Conservation (phyloP, 345 rosid species). For the Moringa oleifera region DNA sequence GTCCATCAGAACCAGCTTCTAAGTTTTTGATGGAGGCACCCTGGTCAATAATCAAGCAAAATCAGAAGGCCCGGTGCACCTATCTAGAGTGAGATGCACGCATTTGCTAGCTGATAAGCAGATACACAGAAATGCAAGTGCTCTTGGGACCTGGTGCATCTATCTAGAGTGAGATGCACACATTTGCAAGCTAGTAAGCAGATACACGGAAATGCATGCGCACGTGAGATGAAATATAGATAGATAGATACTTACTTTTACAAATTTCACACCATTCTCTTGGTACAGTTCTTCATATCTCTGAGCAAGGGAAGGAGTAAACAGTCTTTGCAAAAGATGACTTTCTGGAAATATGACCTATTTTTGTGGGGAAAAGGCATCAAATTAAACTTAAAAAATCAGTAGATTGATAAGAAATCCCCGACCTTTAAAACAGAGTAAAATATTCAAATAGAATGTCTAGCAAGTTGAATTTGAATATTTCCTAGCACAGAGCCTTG, state of each 20-base stretch:
- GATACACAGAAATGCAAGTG: not conserved
- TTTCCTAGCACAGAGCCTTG: not conserved
- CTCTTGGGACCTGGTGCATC: not conserved
- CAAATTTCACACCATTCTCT: slow-evolving; percentile 70
- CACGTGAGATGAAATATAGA: not conserved
- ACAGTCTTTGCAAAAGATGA: slow-evolving; percentile 83
- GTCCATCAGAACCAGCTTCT: slow-evolving; percentile 78
- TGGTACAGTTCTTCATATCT: slow-evolving; percentile 81
- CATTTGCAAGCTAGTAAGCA: not conserved
- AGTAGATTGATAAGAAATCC: not conserved
- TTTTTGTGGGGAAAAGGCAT: slow-evolving; percentile 15
- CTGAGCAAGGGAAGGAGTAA: slow-evolving; percentile 86
- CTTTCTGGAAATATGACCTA: slow-evolving; percentile 82
- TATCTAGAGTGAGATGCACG: slow-evolving; percentile 1
- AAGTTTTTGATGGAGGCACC: slow-evolving; percentile 70
- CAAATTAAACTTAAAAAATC: not conserved
- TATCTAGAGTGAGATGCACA: not conserved
- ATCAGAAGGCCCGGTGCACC: not conserved
- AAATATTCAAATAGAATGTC: not conserved
- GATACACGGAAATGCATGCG: not conserved
- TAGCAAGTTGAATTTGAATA: not conserved
- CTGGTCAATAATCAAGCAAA: slow-evolving; percentile 33
- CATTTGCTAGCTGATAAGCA: not conserved
- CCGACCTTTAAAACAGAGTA: not conserved
- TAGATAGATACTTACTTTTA: slow-evolving; percentile 45